A percentile compares a stretch with the other conserved stretches of the same genome.
Evolutionary conservation across 768 basidiomycete genomes (phyloP).

Genomic region (Calocera viscosa): DNA sequence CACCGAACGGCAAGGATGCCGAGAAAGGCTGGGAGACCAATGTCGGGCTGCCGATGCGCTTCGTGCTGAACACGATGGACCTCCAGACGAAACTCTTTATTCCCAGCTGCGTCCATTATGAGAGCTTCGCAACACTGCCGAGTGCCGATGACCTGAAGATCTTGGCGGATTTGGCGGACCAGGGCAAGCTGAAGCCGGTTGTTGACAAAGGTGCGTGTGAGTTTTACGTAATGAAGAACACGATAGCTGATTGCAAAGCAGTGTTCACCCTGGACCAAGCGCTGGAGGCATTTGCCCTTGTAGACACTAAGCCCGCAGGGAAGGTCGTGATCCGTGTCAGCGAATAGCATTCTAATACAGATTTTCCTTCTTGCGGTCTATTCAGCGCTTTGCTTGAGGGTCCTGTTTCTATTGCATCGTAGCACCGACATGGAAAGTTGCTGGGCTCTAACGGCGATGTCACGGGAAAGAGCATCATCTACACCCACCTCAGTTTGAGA

Average conservation of each 20-base stretch:
- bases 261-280: neutral
- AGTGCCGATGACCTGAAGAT: neutral
- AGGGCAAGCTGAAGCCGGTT: neutral
- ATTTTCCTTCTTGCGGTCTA: too few species aligned
- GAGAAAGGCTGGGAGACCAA: neutral
- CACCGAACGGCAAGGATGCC: neutral
- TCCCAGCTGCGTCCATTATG: neutral
- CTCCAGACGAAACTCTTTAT: neutral
- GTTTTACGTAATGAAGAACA: too few species aligned
- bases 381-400: too few species aligned
- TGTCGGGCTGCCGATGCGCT: neutral
- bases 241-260: too few species aligned
- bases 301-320: neutral
- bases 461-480: too few species aligned
- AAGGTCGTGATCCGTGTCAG: neutral
- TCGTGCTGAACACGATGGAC: neutral
- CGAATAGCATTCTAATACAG: too few species aligned
- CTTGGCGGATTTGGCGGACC: neutral
- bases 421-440: too few species aligned
- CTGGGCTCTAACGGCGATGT: too few species aligned
- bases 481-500: too few species aligned
- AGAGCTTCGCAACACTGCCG: neutral
- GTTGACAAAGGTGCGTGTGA: too few species aligned
- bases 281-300: neutral
- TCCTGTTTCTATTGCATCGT: too few species aligned